Percentiles rank a stretch among this genome's conserved stretches.
Conservation (phyloP, 2,329 filamentous ascomycete genomes). For the Neofusicoccum laricinum region DNA sequence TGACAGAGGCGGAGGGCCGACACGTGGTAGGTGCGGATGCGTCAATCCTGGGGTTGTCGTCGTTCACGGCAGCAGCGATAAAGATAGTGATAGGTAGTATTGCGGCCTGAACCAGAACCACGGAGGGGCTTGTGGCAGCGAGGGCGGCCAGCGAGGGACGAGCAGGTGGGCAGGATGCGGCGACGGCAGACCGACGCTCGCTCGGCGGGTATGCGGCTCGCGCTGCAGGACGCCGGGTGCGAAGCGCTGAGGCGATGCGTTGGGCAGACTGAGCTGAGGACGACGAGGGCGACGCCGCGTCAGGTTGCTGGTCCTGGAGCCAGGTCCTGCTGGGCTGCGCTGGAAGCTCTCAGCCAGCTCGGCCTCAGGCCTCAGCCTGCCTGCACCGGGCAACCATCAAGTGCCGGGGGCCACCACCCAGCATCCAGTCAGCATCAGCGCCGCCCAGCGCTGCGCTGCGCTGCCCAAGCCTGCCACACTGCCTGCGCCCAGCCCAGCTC, state of each 20-base stretch:
- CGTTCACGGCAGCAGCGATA: constrained; percentile 16
- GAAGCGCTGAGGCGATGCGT: constrained; percentile 11
- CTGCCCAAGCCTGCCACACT: background rate
- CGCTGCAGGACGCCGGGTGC: constrained; percentile 11
- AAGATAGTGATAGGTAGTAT: constrained; percentile 16
- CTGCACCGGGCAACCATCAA: no score
- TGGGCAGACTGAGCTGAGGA: background rate
- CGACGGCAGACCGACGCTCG: background rate
- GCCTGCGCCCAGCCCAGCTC: background rate
- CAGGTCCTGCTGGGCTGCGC: background rate
- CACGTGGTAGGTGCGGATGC: constrained; percentile 20
- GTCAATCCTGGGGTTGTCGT: constrained; percentile 17
- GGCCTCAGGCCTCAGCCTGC: background rate
- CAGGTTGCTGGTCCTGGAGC: background rate
- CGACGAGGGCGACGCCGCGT: background rate
- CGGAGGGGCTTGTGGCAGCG: background rate
- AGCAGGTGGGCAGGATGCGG: background rate
- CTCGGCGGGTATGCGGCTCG: constrained; percentile 9
- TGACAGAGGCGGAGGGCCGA: background rate
- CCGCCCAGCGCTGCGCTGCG: no score
- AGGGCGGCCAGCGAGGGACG: constrained; percentile 2
- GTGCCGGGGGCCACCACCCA: no score
- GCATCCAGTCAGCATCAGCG: no score
- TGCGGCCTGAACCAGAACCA: constrained; percentile 6
- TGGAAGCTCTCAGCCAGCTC: background rate